A percentile compares a stretch with the other conserved stretches of the same genome.
Conservation (phyloP, 179 eudicot species). For the Spinacia oleracea region DNA sequence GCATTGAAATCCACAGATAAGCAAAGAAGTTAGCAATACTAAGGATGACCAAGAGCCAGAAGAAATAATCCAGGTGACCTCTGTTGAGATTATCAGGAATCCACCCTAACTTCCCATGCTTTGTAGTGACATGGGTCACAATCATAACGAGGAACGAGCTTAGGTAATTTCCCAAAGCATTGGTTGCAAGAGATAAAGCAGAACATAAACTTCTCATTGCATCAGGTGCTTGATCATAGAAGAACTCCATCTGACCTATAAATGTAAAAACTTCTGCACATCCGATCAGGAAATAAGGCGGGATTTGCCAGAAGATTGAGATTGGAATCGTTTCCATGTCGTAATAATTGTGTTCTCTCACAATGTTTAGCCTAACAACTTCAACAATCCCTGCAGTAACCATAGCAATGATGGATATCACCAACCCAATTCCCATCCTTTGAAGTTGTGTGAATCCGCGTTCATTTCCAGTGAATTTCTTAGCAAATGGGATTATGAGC, state of each 20-base stretch:
- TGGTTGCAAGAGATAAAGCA: conserved; percentile 40
- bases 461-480: conserved; percentile 46
- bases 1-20: conserved; percentile 43
- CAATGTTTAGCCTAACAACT: conserved; percentile 46
- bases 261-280: conserved; percentile 50
- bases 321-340: conserved; percentile 35
- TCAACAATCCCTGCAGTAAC: conserved; percentile 53
- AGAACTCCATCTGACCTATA: conserved; percentile 50
- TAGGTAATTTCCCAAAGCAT: conserved; percentile 44
- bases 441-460: conserved; percentile 71
- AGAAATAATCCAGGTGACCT: conserved; percentile 53
- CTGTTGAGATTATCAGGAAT: conserved; percentile 47
- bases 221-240: conserved; percentile 56
- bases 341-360: conserved; percentile 39
- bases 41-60: conserved; percentile 41
- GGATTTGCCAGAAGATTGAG: conserved; percentile 55
- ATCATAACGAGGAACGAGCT: conserved; percentile 41
- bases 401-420: conserved; percentile 62
- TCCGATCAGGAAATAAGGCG: conserved; percentile 49
- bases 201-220: conserved; percentile 56
- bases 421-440: conserved; percentile 71
- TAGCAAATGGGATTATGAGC: conserved; percentile 41
- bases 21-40: conserved; percentile 39
- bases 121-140: conserved; percentile 39
- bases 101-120: conserved; percentile 46